These are phyloP conservation scores for Lineolata rhizophorae DNA, from an alignment of 495 filamentous ascomycete species.

Conservation along the genomic window DNA sequence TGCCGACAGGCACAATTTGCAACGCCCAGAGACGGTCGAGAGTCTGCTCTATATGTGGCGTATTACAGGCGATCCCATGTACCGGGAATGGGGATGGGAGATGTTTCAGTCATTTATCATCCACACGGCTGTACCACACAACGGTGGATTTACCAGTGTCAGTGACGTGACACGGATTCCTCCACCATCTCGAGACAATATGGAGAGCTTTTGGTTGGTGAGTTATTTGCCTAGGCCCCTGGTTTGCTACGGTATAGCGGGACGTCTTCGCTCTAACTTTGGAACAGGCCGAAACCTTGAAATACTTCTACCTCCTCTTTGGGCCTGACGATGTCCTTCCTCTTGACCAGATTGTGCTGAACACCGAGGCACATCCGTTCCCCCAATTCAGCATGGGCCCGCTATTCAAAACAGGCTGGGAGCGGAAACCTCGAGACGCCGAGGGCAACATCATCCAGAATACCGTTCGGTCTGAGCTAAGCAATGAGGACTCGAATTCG, in stretches of 20 bases:
- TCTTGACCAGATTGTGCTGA: constrained; percentile 69
- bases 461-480: too few relatives aligned
- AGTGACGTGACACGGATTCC: constrained; percentile 34
- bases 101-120: constrained; percentile 88
- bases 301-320: constrained; percentile 94
- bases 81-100: constrained; percentile 94
- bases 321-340: constrained; percentile 65
- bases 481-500: too few relatives aligned
- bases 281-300: constrained; percentile 76
- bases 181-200: constrained; percentile 17
- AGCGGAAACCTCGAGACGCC: constrained; percentile 35
- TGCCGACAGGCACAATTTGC: constrained; percentile 74
- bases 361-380: constrained; percentile 87
- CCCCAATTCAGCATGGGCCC: constrained; percentile 63
- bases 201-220: constrained; percentile 41
- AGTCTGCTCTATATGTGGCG: constrained; percentile 97
- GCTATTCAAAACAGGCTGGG: constrained; percentile 74
- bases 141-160: constrained; percentile 58
- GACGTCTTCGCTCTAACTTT: constrained; percentile 1
- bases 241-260: not conserved
- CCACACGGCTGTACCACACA: constrained; percentile 52
- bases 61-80: constrained; percentile 77
- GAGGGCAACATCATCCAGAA: constrained; percentile 11
- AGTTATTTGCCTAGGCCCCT: constrained; percentile 11
- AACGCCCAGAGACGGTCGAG: constrained; percentile 87